A percentile compares a stretch with the other conserved stretches of the same genome.
These are phyloP conservation scores for Nannizziopsis barbatae DNA, from an alignment of 2,329 filamentous ascomycete genomes.

Conservation along the genomic window DNA sequence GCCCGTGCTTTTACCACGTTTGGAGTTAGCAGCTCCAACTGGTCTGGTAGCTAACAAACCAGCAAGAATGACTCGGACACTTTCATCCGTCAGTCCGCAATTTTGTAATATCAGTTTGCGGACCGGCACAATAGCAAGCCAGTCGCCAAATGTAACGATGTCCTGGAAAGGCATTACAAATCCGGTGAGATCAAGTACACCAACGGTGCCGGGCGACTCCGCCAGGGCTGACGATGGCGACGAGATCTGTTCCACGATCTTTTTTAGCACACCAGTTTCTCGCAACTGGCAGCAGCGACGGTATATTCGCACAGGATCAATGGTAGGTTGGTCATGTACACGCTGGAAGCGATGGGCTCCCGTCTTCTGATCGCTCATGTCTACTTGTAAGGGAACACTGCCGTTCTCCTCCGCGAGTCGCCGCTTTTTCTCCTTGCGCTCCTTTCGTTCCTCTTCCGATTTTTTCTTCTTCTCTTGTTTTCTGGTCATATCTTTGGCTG, in stretches of 20 bases:
- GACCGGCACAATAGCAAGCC: conserved; percentile 83
- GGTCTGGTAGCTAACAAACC: conserved; percentile 71
- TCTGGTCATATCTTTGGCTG: conserved; percentile 42
- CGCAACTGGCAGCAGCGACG: conserved; percentile 85
- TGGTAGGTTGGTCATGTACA: conserved; percentile 61
- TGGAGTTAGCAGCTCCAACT: conserved; percentile 42
- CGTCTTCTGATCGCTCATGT: conserved; percentile 51
- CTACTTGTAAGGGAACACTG: conserved; percentile 70
- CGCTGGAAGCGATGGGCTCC: conserved; percentile 25
- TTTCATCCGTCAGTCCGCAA: conserved; percentile 76
- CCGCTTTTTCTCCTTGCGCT: conserved; percentile 79
- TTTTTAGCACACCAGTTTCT: conserved; percentile 84
- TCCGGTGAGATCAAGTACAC: conserved; percentile 70
- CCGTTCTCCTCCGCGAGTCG: conserved; percentile 80
- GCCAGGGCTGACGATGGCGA: conserved; percentile 55
- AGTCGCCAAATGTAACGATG: conserved; percentile 79
- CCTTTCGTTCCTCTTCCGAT: conserved; percentile 84
- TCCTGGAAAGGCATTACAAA: conserved; percentile 77
- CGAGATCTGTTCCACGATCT: conserved; percentile 77
- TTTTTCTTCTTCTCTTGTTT: conserved; percentile 96
- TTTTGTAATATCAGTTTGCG: conserved; percentile 78
- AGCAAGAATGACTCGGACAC: conserved; percentile 72
- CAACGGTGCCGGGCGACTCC: conserved; percentile 61
- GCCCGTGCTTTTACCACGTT: conserved; percentile 14
- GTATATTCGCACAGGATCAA: conserved; percentile 85